These are phyloP conservation scores for Wickerhamomyces mucosus DNA, from an alignment of 805 yeast genomes.

Conservation along the genomic window DNA sequence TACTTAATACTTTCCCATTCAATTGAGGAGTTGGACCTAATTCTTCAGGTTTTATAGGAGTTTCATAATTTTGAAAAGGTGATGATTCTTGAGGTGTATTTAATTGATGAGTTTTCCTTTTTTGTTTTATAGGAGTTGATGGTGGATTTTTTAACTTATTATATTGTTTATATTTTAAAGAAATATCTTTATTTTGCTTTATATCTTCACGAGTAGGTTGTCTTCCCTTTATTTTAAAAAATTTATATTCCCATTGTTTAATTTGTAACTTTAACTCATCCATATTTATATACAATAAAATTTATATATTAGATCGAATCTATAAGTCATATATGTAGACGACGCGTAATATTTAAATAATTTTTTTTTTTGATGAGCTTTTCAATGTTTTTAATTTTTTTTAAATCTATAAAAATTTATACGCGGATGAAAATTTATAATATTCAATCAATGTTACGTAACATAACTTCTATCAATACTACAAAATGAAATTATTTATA, in stretches of 20 bases:
- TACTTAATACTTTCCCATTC: constrained; percentile 63
- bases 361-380: too few relatives aligned
- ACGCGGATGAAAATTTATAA: too few relatives aligned
- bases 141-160: constrained; percentile 2
- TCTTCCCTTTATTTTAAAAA: constrained; percentile 28
- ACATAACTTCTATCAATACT: too few relatives aligned
- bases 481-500: too few relatives aligned
- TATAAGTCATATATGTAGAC: too few relatives aligned
- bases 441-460: too few relatives aligned
- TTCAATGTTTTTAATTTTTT: too few relatives aligned
- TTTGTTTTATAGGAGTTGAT: constrained; percentile 3
- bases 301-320: too few relatives aligned
- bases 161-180: constrained; percentile 17
- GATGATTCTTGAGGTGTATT: constrained; percentile 18
- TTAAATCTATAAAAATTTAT: too few relatives aligned
- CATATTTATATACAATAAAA: too few relatives aligned
- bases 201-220: constrained; percentile 41
- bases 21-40: constrained; percentile 87
- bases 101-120: constrained; percentile 3
- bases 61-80: constrained; percentile 6
- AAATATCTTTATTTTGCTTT: constrained; percentile 27
- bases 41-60: constrained; percentile 22
- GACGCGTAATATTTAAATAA: too few relatives aligned
- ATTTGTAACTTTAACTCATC: constrained; percentile 30
- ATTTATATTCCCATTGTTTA: constrained; percentile 47